Percentiles rank a stretch among this genome's conserved stretches.
Conservation (phyloP, 2,329 filamentous ascomycete genomes). For the Paracorniculantispora psalliotae region DNA sequence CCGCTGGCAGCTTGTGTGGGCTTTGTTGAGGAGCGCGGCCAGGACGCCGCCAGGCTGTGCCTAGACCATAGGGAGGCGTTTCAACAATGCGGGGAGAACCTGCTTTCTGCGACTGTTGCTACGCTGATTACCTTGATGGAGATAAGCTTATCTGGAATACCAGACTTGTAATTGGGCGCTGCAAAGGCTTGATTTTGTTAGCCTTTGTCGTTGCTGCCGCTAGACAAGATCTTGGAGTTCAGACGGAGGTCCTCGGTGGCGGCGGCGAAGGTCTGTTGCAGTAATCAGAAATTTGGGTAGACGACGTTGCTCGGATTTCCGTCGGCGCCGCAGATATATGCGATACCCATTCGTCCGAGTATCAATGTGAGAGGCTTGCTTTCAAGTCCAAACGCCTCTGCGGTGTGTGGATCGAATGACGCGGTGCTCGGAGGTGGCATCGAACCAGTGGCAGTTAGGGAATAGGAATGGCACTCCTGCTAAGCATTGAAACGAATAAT, state of each 20-base stretch:
- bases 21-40: not conserved
- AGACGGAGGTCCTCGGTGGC: not conserved
- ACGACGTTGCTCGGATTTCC: not conserved
- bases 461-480: no score
- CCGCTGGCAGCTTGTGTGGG: not conserved
- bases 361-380: not conserved
- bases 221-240: not conserved
- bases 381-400: not conserved
- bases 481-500: no score
- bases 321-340: not conserved
- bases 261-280: not conserved
- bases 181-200: not conserved
- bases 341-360: not conserved
- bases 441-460: no score
- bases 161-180: not conserved
- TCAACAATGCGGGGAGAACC: not conserved
- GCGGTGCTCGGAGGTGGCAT: no score
- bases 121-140: not conserved
- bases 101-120: not conserved
- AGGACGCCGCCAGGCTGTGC: not conserved
- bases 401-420: not conserved
- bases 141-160: not conserved
- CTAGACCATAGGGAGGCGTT: not conserved
- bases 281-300: no score
- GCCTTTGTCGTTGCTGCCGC: not conserved